These are phyloP conservation scores for Hirschfeldia incana DNA, from an alignment of 345 rosid species.

Conservation along the genomic window DNA sequence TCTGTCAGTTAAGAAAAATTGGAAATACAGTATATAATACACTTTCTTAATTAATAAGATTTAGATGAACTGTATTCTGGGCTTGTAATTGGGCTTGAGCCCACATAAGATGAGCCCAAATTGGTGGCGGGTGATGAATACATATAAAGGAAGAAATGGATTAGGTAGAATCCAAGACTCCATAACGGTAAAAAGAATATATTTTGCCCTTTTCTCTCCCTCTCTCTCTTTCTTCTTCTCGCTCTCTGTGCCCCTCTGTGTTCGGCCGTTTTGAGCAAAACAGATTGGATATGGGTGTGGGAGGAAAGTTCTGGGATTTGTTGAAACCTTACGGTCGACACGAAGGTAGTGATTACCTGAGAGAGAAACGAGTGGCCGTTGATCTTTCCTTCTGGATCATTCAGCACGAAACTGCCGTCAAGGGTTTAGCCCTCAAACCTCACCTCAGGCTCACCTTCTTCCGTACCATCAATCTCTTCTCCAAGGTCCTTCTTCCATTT, in stretches of 20 bases:
- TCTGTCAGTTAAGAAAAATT: not conserved
- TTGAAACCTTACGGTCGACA: constrained; percentile 59
- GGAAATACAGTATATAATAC: not conserved
- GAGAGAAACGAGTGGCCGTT: constrained; percentile 75
- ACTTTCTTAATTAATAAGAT: no score
- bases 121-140: constrained; percentile 29
- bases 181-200: constrained; percentile 30
- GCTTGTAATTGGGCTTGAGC: constrained; percentile 4
- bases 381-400: constrained; percentile 90
- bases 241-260: not conserved
- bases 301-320: constrained; percentile 92
- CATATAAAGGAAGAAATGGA: not conserved
- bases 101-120: not conserved
- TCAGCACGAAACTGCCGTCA: constrained; percentile 81
- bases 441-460: constrained; percentile 85
- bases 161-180: not conserved
- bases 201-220: not conserved
- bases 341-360: constrained; percentile 66
- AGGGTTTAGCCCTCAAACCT: constrained; percentile 48
- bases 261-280: not conserved
- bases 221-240: not conserved
- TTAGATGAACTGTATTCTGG: not conserved
- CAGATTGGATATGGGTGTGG: constrained; percentile 60
- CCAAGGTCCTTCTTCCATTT: constrained; percentile 53
- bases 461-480: constrained; percentile 83